Evolutionary conservation across 1,139 yeast genomes (phyloP), one percentile per base, ranked within the genome.

Genomic region (Suhomyces guaymorum): DNA sequence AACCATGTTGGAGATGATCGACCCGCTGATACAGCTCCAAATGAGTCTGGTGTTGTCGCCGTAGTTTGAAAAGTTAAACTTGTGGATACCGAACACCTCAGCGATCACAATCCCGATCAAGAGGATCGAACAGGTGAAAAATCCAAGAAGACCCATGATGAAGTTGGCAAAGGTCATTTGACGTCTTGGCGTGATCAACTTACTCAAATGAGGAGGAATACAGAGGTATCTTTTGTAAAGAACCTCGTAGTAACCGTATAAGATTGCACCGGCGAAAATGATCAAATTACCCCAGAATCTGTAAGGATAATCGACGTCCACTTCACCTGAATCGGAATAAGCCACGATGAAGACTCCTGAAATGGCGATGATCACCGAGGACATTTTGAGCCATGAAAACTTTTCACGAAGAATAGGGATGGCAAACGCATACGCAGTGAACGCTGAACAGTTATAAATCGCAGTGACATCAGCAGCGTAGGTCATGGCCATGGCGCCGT

Each of bases 381-480:
- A 55, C 7, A 80, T 72, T 55, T 87, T 88, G 39, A 78, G 59
- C 71, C 79, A 70, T 1, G 84, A 74, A 48, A 86, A 78, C 32
- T 61, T 66, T 50, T 88, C 96, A 25, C 70, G 61, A 33, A 88
- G 67, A 27, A 88, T 59, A 2, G 90, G 87, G 18, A 88, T 81
- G 2, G 95, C 89, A 60, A 88, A 87, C 5, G 87, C 77, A 52
- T 88, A 82, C 0, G 96, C 96, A 5, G 90, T 82, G 55, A 88
- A 87, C 0, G 95, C 95, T 9, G 90, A 82, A 53, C 95, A 86
- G 61, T 88, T 88, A 61, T 87, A 88, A 43, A 88, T 88, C 7
- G 96, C 96, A 3, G 96, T 87, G 18, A 88, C 82, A 52, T 88
- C 96, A 2, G 89, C 73, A 0, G 95, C 88, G 24, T 89, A 84